Conservation (phyloP, 345 rosid genomes). For the Hibiscus mutabilis region DNA sequence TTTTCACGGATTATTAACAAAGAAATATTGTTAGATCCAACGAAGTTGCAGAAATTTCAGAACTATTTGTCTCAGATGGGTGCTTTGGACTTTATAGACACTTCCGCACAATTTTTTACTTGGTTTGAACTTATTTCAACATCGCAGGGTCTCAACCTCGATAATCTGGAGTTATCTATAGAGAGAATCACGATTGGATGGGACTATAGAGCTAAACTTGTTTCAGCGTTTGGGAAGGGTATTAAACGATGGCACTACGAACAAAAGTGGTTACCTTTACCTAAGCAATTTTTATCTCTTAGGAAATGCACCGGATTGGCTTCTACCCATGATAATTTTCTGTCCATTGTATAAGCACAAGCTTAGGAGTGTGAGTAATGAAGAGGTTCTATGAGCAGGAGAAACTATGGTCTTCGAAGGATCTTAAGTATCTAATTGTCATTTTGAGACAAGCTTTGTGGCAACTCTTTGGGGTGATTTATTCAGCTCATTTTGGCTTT, state of each 20-base stretch:
- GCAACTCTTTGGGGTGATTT: constrained; percentile 84
- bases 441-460: constrained; percentile 91
- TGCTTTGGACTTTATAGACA: too few species aligned
- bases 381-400: constrained; percentile 92
- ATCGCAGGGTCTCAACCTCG: too few species aligned
- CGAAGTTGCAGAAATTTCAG: too few species aligned
- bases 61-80: too few species aligned
- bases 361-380: constrained; percentile 89
- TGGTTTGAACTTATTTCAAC: too few species aligned
- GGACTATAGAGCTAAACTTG: too few species aligned
- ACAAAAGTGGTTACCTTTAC: constrained; percentile 68
- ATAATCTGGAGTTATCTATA: too few species aligned
- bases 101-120: too few species aligned
- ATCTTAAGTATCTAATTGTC: constrained; percentile 59
- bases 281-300: constrained; percentile 51
- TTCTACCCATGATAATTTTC: constrained; percentile 79
- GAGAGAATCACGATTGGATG: too few species aligned
- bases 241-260: constrained; percentile 83
- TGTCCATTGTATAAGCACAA: constrained; percentile 98
- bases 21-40: too few species aligned
- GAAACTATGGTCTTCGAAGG: constrained; percentile 73
- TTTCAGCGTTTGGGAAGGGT: constrained; percentile 78
- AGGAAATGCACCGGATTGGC: constrained; percentile 90
- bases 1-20: too few species aligned
- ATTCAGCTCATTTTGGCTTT: constrained; percentile 36